phyloP scores from a whole-genome alignment of 768 basidiomycete species.

The Stropharia rugosoannulata region DNA sequence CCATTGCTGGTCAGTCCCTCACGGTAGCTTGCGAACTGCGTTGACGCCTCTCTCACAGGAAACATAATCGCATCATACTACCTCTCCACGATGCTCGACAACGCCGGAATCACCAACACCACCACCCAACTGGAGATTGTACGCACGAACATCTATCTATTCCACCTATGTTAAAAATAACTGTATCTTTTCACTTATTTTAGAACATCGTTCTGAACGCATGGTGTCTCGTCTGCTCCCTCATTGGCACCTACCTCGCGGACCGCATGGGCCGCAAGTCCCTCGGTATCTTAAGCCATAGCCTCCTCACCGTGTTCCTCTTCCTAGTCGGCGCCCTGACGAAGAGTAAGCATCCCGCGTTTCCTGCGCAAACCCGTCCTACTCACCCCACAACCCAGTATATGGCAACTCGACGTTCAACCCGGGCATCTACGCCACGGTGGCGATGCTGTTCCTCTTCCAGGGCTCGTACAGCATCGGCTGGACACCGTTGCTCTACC shows the following conservation, averaged over 20 bases:
- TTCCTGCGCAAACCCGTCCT: not conserved
- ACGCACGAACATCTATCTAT: not conserved
- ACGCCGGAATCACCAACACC: slow-evolving; percentile 14
- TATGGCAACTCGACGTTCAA: slow-evolving; percentile 12
- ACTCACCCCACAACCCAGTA: not conserved
- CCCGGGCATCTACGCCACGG: slow-evolving; percentile 14
- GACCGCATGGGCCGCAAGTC: slow-evolving; percentile 17
- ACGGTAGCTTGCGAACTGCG: too few species aligned
- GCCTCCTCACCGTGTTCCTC: slow-evolving; percentile 13
- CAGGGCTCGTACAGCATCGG: slow-evolving; percentile 17
- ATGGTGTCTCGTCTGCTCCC: slow-evolving; percentile 16
- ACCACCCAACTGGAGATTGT: slow-evolving; percentile 15
- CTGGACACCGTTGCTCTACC: slow-evolving; percentile 15
- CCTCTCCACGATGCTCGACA: slow-evolving; percentile 16
- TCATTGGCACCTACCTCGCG: slow-evolving; percentile 13
- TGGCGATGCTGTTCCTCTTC: slow-evolving; percentile 17
- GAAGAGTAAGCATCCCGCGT: slow-evolving; percentile 7
- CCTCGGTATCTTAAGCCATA: slow-evolving; percentile 13
- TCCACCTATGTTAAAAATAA: not conserved
- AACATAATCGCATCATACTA: slow-evolving; percentile 18
- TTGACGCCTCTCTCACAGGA: not conserved
- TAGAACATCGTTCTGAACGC: slow-evolving; percentile 17
- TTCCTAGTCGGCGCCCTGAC: slow-evolving; percentile 17
- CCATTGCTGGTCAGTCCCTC: slow-evolving; percentile 12
- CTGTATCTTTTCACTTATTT: too few species aligned